Percentiles rank a stretch among this genome's conserved stretches.
These are phyloP conservation scores for Lentinus tigrinus DNA, from an alignment of 768 basidiomycete genomes.

Conservation along the genomic window DNA sequence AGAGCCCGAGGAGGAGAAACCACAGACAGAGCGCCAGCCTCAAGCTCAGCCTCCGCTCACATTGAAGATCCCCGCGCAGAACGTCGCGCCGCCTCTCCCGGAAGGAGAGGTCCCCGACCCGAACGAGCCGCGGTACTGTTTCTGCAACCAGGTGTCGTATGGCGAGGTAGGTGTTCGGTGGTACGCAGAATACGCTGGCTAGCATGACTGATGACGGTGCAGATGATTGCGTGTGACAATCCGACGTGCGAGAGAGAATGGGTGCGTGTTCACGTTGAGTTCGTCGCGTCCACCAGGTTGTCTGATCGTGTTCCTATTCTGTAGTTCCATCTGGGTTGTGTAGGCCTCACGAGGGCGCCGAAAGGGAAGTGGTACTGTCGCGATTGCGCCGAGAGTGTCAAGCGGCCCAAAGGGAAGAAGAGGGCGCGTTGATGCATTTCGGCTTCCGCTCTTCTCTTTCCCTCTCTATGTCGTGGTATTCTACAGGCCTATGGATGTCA, in stretches of 20 bases:
- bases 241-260: slow-evolving; percentile 74
- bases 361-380: slow-evolving; percentile 71
- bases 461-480: background rate
- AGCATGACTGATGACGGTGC: background rate
- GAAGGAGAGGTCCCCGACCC: slow-evolving; percentile 23
- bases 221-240: slow-evolving; percentile 91
- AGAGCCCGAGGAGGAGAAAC: background rate
- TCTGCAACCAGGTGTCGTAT: slow-evolving; percentile 76
- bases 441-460: background rate
- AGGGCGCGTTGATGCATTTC: background rate
- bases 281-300: background rate
- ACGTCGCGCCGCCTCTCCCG: slow-evolving; percentile 11
- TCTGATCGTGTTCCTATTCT: background rate
- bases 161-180: slow-evolving; percentile 58
- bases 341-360: slow-evolving; percentile 57
- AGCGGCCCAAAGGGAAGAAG: slow-evolving; percentile 15
- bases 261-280: slow-evolving; percentile 47
- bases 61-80: slow-evolving; percentile 35
- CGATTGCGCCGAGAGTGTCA: slow-evolving; percentile 43
- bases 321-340: slow-evolving; percentile 75
- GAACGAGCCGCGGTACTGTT: slow-evolving; percentile 68
- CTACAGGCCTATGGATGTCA: background rate
- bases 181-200: too few relatives aligned
- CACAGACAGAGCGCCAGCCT: background rate
- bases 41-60: slow-evolving; percentile 32